A percentile compares a stretch with the other conserved stretches of the same genome.
Conservation (phyloP, 1,284 basidiomycete species). For the Moniliophthora roreri region DNA sequence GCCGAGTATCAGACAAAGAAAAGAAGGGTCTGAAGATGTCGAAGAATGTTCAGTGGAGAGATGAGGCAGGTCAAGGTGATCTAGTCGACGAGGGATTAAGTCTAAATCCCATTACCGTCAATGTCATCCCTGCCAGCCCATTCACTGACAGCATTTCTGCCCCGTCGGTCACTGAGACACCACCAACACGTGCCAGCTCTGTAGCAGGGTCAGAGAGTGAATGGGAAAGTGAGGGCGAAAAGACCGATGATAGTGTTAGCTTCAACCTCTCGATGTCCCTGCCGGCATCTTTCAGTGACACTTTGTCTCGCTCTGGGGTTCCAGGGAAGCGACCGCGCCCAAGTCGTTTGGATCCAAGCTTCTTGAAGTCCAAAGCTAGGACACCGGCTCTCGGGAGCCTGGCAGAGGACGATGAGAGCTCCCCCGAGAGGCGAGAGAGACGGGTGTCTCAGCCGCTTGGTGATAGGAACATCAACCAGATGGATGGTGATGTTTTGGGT, state of each 20-base stretch:
- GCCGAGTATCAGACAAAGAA: slow-evolving; percentile 60
- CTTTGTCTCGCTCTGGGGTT: slow-evolving; percentile 27
- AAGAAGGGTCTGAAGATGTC: slow-evolving; percentile 54
- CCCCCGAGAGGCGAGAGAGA: slow-evolving; percentile 30
- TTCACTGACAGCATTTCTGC: slow-evolving; percentile 26
- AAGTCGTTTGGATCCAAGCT: slow-evolving; percentile 66
- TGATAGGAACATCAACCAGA: slow-evolving; percentile 62
- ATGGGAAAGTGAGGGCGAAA: slow-evolving; percentile 86
- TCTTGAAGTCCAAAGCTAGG: slow-evolving; percentile 58
- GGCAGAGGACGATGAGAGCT: slow-evolving; percentile 68
- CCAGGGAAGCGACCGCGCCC: slow-evolving; percentile 49
- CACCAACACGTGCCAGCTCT: slow-evolving; percentile 35
- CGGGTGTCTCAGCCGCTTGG: slow-evolving; percentile 44
- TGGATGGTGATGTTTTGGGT: slow-evolving; percentile 26
- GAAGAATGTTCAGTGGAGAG: slow-evolving; percentile 89
- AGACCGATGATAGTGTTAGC: slow-evolving; percentile 70
- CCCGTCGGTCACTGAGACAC: slow-evolving; percentile 23
- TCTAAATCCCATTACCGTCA: slow-evolving; percentile 29
- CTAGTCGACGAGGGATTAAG: slow-evolving; percentile 67
- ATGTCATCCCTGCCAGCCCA: slow-evolving; percentile 44
- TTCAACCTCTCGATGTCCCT: slow-evolving; percentile 42
- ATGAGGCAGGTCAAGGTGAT: slow-evolving; percentile 83
- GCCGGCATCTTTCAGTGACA: slow-evolving; percentile 30
- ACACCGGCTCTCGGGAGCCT: slow-evolving; percentile 59
- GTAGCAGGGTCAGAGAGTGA: slow-evolving; percentile 73